Conservation (phyloP, 192 early-diverging fungal genomes). For the Coemansia sp. region DNA sequence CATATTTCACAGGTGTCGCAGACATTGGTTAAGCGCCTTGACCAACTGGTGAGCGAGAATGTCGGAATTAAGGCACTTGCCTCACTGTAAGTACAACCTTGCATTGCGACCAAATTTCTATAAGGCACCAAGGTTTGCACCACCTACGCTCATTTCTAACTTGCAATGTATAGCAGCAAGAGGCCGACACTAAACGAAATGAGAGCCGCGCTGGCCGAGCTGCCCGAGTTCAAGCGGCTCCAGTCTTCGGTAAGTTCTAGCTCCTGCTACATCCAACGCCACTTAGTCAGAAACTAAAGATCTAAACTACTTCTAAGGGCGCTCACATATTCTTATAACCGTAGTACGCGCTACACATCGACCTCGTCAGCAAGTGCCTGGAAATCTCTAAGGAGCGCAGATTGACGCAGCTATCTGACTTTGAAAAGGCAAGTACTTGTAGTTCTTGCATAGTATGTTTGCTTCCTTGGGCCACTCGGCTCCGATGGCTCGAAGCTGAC, state of each 20-base stretch:
- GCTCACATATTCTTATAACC: too few relatives aligned
- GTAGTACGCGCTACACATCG: constrained; percentile 55
- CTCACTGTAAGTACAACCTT: constrained; percentile 21
- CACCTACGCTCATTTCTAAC: not conserved
- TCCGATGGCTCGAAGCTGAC: not conserved
- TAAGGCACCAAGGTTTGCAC: not conserved
- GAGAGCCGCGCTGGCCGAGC: constrained; percentile 35
- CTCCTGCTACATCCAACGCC: not conserved
- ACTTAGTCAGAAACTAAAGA: not conserved
- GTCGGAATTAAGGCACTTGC: constrained; percentile 21
- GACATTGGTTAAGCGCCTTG: constrained; percentile 29
- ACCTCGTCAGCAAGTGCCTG: constrained; percentile 49
- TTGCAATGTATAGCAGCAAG: constrained; percentile 19
- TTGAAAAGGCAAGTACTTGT: constrained; percentile 50
- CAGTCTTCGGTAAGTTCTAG: constrained; percentile 38
- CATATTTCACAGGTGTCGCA: constrained; percentile 47
- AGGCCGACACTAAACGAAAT: constrained; percentile 37
- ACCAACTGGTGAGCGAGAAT: constrained; percentile 31
- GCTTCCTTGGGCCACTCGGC: not conserved
- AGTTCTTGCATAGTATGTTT: not conserved
- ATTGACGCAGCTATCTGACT: constrained; percentile 27
- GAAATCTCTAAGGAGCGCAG: constrained; percentile 28
- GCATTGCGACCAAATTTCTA: too few relatives aligned
- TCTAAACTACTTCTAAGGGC: not conserved
- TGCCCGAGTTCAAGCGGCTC: constrained; percentile 53